Evolutionary conservation across 306 rosid species (phyloP), one percentile per base, ranked within the genome.

Genomic region (Inga oerstediana): DNA sequence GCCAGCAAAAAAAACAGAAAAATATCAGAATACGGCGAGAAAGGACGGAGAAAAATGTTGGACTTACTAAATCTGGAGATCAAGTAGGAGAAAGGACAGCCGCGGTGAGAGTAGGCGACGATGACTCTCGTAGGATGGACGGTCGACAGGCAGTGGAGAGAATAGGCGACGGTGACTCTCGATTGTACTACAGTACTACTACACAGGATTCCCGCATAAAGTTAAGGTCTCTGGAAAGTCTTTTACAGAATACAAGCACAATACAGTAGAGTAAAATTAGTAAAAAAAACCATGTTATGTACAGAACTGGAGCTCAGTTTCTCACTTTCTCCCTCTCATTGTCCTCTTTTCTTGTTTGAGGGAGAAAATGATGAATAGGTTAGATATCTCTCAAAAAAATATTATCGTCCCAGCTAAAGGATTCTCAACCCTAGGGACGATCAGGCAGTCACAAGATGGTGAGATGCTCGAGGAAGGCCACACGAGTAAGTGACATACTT

Each of bases 401-500:
- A 37, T 62, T 79, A 58, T 72, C 4, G 67, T 45, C 12, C 30
- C 12, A 17, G 30, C 66, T 70, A 44, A 61, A 45, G 39, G 35
- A 79, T 76, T 34, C 30, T 84, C 87, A 82, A 68, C 72, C 85
- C 82, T 82, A 91, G 83, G 91, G 83, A 89, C 24, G 20, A 39
- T 69, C 74, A 93, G 81, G 91, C 84, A 43, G 94, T 84, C 85
- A 96, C 97, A 10, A 96, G 84, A 81, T 91, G 93, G 34, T 91
- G 91, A 75, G 89, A 97, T 11, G 89, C 74, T 8, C 87, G 91
- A 0, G 99, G 98, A 72, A 96, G 95, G 72, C 91, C 94, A 24
- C 99, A 96, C 3, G 99, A 94, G 88, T 96, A 92, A 8, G 99
- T 96, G 65, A 90, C 97, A 80, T 96, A 92, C 90, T 94, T 96